Evolutionary conservation across 768 basidiomycete species (phyloP).

Genomic region (Chiua virens): DNA sequence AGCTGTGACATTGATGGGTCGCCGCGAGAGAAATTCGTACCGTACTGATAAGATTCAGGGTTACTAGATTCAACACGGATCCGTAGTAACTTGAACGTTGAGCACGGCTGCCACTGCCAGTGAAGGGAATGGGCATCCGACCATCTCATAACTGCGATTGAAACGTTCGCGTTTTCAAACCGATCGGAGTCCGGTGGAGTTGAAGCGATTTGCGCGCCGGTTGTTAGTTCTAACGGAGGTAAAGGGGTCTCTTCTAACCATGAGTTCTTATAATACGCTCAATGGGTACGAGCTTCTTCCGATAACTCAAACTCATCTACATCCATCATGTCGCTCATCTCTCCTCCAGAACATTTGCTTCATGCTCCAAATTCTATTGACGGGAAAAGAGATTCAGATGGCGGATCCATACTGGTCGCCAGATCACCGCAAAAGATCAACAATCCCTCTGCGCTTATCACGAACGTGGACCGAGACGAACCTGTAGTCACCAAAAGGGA

Average conservation of each 20-base stretch:
- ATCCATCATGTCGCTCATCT: conserved; percentile 11
- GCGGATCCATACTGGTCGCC: conserved; percentile 3
- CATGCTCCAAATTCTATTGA: conserved; percentile 1
- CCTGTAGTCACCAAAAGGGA: conserved; percentile 72
- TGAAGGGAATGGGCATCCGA: too few species aligned
- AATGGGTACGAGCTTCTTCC: not conserved
- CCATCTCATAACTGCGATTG: too few species aligned
- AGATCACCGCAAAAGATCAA: not conserved
- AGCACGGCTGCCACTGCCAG: too few species aligned
- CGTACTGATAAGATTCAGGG: too few species aligned
- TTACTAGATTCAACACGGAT: too few species aligned
- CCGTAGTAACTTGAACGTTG: too few species aligned
- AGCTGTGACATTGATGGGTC: too few species aligned
- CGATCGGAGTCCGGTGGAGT: too few species aligned
- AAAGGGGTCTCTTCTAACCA: conserved; percentile 1
- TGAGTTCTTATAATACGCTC: not conserved
- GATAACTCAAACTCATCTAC: not conserved
- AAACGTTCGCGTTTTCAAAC: too few species aligned
- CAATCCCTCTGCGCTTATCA: conserved; percentile 35
- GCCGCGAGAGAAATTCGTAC: too few species aligned
- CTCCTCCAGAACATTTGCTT: conserved; percentile 3
- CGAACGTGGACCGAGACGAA: conserved; percentile 48
- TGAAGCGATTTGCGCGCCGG: too few species aligned
- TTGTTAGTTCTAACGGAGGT: not conserved
- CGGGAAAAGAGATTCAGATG: conserved; percentile 9